Evolutionary conservation across 192 early-diverging fungal genomes (phyloP).

Genomic region (Podila minutissima): DNA sequence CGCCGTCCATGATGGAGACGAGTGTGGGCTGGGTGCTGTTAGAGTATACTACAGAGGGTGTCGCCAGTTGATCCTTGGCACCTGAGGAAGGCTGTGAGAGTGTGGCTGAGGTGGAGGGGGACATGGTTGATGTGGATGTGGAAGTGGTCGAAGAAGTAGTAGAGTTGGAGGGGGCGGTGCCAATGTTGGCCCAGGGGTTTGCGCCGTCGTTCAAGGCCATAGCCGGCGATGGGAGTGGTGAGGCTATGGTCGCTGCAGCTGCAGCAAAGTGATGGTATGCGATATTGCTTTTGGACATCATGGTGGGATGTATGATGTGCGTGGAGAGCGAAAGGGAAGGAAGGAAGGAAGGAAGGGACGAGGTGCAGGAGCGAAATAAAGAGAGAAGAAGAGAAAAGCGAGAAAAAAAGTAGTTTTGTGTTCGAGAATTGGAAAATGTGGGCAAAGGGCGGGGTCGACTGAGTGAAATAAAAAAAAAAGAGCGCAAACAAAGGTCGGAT

Average conservation of each 20-base stretch:
- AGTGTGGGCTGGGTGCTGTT: conserved; percentile 37
- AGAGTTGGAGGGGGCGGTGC: neutral
- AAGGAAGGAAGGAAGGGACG: neutral
- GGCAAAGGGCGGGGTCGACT: no score
- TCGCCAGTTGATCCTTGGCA: conserved; percentile 8
- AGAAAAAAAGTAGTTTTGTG: neutral
- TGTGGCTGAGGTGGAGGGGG: conserved; percentile 2
- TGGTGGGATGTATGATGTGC: conserved; percentile 15
- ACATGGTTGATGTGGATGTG: conserved; percentile 1
- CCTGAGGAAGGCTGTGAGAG: conserved; percentile 21
- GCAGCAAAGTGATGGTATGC: conserved; percentile 42
- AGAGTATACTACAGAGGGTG: conserved; percentile 49
- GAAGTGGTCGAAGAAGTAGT: neutral
- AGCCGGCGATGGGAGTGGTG: conserved; percentile 50
- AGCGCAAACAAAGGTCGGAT: no score
- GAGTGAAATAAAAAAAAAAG: no score
- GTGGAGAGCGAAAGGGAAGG: conserved; percentile 3
- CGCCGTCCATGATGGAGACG: conserved; percentile 26
- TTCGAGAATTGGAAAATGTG: no score
- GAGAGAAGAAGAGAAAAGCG: conserved; percentile 6
- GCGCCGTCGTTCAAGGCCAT: conserved; percentile 36
- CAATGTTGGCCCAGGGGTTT: conserved; percentile 50
- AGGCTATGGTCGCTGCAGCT: conserved; percentile 47
- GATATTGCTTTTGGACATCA: conserved; percentile 51
- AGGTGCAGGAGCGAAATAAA: conserved; percentile 6